phyloP scores from a whole-genome alignment of 2,329 filamentous ascomycete species.

The Colletotrichum lindemuthianum region DNA sequence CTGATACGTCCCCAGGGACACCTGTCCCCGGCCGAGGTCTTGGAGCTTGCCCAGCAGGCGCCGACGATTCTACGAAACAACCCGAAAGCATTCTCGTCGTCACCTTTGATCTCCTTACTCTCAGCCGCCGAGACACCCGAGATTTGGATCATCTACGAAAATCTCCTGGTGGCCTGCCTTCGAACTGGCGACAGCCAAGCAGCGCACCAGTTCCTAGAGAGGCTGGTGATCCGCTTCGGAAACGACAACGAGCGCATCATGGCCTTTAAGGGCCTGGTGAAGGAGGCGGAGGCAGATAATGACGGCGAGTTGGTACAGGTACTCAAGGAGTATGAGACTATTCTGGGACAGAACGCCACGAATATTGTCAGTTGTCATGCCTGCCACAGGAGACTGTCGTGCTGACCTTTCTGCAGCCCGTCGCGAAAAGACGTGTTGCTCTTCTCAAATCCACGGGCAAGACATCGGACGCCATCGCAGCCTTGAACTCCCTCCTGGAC shows the following conservation, averaged over 20 bases:
- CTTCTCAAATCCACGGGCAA: conserved; percentile 80
- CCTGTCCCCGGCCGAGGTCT: conserved; percentile 64
- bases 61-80: conserved; percentile 65
- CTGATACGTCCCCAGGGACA: conserved; percentile 67
- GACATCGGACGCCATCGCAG: conserved; percentile 76
- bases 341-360: conserved; percentile 77
- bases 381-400: not conserved
- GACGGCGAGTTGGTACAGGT: conserved; percentile 73
- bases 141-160: conserved; percentile 87
- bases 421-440: conserved; percentile 85
- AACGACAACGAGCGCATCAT: conserved; percentile 85
- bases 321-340: conserved; percentile 79
- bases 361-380: conserved; percentile 73
- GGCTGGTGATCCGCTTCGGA: conserved; percentile 84
- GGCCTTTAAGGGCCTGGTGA: conserved; percentile 82
- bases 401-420: conserved; percentile 66
- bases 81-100: conserved; percentile 64
- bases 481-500: conserved; percentile 80
- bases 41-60: conserved; percentile 70
- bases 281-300: conserved; percentile 81
- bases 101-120: conserved; percentile 63
- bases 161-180: conserved; percentile 84
- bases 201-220: conserved; percentile 79
- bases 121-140: conserved; percentile 76
- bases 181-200: conserved; percentile 84